A percentile compares a stretch with the other conserved stretches of the same genome.
These are phyloP conservation scores for Fusarium sp. DNA, from an alignment of 2,329 filamentous ascomycete genomes.

Conservation along the genomic window DNA sequence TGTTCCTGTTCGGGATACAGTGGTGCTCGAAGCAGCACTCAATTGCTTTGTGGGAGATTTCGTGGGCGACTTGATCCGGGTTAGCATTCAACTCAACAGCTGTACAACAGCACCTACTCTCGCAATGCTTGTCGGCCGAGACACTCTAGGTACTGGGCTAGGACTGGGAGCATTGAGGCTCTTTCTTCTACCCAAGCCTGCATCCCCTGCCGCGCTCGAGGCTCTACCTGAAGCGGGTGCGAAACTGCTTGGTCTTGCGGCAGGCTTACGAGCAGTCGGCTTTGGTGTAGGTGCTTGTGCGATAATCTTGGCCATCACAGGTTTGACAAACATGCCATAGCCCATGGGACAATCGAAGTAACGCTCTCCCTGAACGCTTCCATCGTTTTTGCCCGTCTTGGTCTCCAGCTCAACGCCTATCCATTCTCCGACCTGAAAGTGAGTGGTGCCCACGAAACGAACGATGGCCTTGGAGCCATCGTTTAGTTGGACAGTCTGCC, in stretches of 20 bases:
- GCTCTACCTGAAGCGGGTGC: conserved; percentile 50
- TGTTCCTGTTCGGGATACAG: conserved; percentile 70
- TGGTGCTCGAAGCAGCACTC: conserved; percentile 62
- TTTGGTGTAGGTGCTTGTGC: conserved; percentile 55
- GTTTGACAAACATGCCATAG: conserved; percentile 84
- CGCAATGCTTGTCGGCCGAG: conserved; percentile 63
- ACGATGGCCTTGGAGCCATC: conserved; percentile 81
- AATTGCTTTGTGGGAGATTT: conserved; percentile 84
- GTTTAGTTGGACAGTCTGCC: conserved; percentile 79
- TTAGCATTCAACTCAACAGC: conserved; percentile 24
- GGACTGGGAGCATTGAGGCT: conserved; percentile 78
- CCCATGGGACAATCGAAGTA: conserved; percentile 88
- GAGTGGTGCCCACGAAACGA: conserved; percentile 81
- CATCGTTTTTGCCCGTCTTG: conserved; percentile 89
- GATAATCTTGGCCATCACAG: conserved; percentile 70
- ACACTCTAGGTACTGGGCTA: conserved; percentile 68
- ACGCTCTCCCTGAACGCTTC: conserved; percentile 82
- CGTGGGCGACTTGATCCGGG: conserved; percentile 68
- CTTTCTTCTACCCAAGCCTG: conserved; percentile 67
- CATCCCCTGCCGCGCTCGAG: conserved; percentile 57
- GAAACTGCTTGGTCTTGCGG: conserved; percentile 60
- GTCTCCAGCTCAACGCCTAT: conserved; percentile 88
- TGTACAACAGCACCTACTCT: conserved; percentile 55
- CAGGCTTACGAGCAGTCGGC: conserved; percentile 49
- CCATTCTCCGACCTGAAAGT: conserved; percentile 86